Evolutionary conservation across 2,329 filamentous ascomycete species (phyloP).

Genomic region (Exophiala sideris): DNA sequence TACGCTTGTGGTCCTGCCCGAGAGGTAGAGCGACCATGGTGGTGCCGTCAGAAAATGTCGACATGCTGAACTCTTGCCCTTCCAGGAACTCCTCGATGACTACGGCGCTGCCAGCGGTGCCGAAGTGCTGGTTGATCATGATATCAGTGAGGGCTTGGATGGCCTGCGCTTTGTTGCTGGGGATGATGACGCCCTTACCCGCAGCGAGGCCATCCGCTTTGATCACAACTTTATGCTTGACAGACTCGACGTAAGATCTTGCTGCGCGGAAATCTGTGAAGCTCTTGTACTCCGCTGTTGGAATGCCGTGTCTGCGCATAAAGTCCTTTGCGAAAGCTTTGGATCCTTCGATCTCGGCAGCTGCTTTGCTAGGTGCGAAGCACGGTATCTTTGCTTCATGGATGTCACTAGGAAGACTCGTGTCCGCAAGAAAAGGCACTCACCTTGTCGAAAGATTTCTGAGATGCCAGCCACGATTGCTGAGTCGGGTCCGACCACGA

Average conservation of each 20-base stretch:
- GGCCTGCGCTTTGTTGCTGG: conserved; percentile 75
- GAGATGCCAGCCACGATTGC: background rate
- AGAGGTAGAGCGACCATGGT: conserved; percentile 79
- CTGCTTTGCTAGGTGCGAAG: conserved; percentile 81
- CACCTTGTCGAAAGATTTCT: background rate
- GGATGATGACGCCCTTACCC: conserved; percentile 93
- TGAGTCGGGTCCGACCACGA: background rate
- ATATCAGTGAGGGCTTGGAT: conserved; percentile 78
- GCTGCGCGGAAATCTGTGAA: conserved; percentile 75
- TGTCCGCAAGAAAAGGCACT: background rate
- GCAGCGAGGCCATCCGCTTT: conserved; percentile 90
- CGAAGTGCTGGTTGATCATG: conserved; percentile 86
- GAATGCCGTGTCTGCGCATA: conserved; percentile 86
- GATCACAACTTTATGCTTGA: conserved; percentile 77
- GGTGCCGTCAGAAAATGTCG: conserved; percentile 87
- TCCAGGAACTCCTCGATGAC: conserved; percentile 93
- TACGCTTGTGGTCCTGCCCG: conserved; percentile 95
- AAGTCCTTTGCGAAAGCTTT: conserved; percentile 98
- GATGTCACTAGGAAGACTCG: too few relatives aligned
- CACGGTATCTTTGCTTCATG: conserved; percentile 63
- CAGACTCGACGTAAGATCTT: conserved; percentile 66
- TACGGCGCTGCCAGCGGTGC: conserved; percentile 79
- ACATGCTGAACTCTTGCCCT: conserved; percentile 86
- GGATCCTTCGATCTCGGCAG: conserved; percentile 88
- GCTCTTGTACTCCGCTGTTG: conserved; percentile 87